Conservation (phyloP, 768 basidiomycete genomes). For the Tremella mesenterica region DNA sequence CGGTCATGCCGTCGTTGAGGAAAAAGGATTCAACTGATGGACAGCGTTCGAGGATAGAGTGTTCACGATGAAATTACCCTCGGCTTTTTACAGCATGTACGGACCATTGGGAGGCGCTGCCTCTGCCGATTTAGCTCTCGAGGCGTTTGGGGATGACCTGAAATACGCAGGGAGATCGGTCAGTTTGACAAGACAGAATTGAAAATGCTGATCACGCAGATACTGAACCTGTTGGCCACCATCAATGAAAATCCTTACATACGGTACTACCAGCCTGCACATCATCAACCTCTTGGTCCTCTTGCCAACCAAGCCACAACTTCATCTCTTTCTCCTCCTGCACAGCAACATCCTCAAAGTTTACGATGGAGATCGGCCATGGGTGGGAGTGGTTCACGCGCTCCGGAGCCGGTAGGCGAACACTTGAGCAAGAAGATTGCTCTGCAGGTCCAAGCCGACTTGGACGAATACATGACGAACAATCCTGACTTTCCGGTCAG, state of each 20-base stretch:
- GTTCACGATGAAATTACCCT: conserved; percentile 70
- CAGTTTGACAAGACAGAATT: conserved; percentile 8
- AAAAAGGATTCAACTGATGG: conserved; percentile 1
- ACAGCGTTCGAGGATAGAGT: conserved; percentile 75
- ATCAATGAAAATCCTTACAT: conserved; percentile 87
- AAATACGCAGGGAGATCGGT: conserved; percentile 51
- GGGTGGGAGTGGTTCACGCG: conserved; percentile 15
- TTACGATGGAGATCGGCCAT: conserved; percentile 43
- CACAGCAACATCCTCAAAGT: conserved; percentile 17
- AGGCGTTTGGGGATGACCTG: conserved; percentile 79
- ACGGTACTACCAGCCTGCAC: conserved; percentile 78
- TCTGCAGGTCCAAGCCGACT: conserved; percentile 66
- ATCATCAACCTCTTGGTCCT: conserved; percentile 75
- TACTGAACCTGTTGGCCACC: conserved; percentile 79
- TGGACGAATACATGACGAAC: conserved; percentile 77
- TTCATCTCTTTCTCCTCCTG: conserved; percentile 15
- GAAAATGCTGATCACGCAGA: conserved; percentile 45
- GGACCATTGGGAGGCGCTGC: conserved; percentile 67
- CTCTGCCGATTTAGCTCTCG: conserved; percentile 59
- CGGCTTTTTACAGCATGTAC: conserved; percentile 78
- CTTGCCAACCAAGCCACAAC: conserved; percentile 52
- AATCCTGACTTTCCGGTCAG: conserved; percentile 83
- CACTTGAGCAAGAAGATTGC: conserved; percentile 75
- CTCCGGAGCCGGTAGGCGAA: conserved; percentile 55
- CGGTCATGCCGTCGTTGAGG: conserved; percentile 36